phyloP scores from a whole-genome alignment of 495 filamentous ascomycete species.

The Coniosporium apollinis region DNA sequence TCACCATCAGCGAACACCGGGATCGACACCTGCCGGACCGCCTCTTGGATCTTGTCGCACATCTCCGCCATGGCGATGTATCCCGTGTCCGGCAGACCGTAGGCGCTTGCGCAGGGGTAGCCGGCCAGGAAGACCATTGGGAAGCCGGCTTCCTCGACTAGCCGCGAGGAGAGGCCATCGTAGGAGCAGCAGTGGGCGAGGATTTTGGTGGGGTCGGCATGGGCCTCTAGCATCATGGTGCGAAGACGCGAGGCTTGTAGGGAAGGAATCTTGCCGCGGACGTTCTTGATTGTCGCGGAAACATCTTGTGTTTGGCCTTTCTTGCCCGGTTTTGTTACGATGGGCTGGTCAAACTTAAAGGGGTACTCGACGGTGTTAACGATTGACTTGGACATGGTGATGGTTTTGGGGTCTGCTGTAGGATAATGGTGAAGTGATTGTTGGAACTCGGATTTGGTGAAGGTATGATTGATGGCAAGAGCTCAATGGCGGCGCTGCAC shows the following conservation, averaged over 20 bases:
- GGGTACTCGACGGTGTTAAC: no score
- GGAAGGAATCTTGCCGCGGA: no score
- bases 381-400: no score
- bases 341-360: no score
- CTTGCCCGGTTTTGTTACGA: no score
- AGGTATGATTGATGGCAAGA: no score
- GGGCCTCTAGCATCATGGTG: slow-evolving; percentile 25
- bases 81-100: slow-evolving; percentile 27
- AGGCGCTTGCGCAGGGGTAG: slow-evolving; percentile 21
- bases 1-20: slow-evolving; percentile 28
- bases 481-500: no score
- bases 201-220: slow-evolving; percentile 23
- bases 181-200: slow-evolving; percentile 25
- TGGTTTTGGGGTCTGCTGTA: no score
- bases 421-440: no score
- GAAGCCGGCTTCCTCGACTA: slow-evolving; percentile 28
- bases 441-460: no score
- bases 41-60: slow-evolving; percentile 27
- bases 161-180: slow-evolving; percentile 25
- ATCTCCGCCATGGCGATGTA: slow-evolving; percentile 30
- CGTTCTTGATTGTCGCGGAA: no score
- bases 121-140: slow-evolving; percentile 25
- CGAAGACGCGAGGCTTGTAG: slow-evolving; percentile 24
- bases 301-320: no score
- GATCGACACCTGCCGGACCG: slow-evolving; percentile 19